Evolutionary conservation across 495 filamentous ascomycete species (phyloP), one percentile per base, ranked within the genome.

Genomic region (Trypethelium eluteriae): DNA sequence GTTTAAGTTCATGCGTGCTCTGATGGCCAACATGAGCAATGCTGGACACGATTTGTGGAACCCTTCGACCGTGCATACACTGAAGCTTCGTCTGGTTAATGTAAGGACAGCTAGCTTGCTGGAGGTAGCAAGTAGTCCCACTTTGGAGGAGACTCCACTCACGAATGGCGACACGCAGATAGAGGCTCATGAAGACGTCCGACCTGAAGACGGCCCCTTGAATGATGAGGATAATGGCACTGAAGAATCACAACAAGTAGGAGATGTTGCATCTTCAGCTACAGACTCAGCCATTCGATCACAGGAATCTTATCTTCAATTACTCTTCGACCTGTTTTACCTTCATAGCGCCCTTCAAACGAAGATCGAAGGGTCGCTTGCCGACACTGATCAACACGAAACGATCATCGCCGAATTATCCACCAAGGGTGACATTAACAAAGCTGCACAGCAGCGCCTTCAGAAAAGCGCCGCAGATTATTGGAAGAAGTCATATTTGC

Each of bases 41-140:
- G 78, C 79, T 10, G 94, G 94, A 0, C 77, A 79, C 39, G 94
- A 98, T 71, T 74, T 98, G 9, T 98, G 94, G 94, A 93, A 87
- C 65, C 83, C 85, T 2, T 82, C 81, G 2, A 89, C 89, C 0
- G 83, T 92, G 0, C 69, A 71, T 9, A 78, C 79, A 2, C 70
- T 98, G 56, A 95, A 93, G 77, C 16, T 16, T 7, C 66, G 67
- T 9, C 65, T 75, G 39, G 7, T 59, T 36, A 59, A 36, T 12
- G 62, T 36, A 32, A 18, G 36, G 12, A 66, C 44, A 63, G 25
- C n/a, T 14, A 49, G 50, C 1, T 83, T 77, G 82, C 67, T 72
- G 35, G 72, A 78, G 59, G 76, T 75, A 46, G 69, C 82, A 7
- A 71, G 76, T 49, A 65, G 62, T n/a, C 36, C 67, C 10, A 44